Percentiles rank a stretch among this genome's conserved stretches.
These are phyloP conservation scores for Spathaspora sp. DNA, from an alignment of 1,139 yeast genomes.

Conservation along the genomic window DNA sequence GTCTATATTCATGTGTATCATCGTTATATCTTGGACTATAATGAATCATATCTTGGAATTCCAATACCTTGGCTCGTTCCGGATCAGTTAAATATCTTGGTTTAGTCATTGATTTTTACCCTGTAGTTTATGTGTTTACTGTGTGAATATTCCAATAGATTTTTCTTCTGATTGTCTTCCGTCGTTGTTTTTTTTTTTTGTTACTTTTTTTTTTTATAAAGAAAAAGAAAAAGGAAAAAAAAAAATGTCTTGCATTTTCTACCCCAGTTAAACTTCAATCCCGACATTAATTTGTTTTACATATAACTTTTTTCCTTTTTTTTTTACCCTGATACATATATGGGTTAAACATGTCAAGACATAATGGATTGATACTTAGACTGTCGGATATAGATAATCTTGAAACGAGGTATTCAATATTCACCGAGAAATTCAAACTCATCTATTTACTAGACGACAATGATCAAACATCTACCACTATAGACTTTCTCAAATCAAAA, in stretches of 20 bases:
- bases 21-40: constrained; percentile 92
- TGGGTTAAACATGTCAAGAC: constrained; percentile 4
- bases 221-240: not conserved
- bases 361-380: constrained; percentile 7
- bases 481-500: constrained; percentile 1
- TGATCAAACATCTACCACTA: not conserved
- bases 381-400: constrained; percentile 3
- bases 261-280: no score
- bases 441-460: constrained; percentile 5
- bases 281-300: no score
- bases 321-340: not conserved
- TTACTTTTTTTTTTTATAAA: no score
- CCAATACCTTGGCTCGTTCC: constrained; percentile 84
- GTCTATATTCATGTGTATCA: constrained; percentile 83
- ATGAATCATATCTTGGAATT: constrained; percentile 92
- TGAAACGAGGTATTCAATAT: constrained; percentile 1
- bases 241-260: not conserved
- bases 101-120: constrained; percentile 32
- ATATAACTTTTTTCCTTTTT: not conserved
- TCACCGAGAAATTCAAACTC: constrained; percentile 3
- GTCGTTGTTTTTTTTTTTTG: not conserved
- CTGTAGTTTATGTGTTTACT: not conserved
- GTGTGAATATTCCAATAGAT: not conserved
- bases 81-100: constrained; percentile 75
- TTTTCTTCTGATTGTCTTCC: not conserved